Evolutionary conservation across 176 grass and related monocot species (phyloP).

Genomic region (Carex myosuroides): DNA sequence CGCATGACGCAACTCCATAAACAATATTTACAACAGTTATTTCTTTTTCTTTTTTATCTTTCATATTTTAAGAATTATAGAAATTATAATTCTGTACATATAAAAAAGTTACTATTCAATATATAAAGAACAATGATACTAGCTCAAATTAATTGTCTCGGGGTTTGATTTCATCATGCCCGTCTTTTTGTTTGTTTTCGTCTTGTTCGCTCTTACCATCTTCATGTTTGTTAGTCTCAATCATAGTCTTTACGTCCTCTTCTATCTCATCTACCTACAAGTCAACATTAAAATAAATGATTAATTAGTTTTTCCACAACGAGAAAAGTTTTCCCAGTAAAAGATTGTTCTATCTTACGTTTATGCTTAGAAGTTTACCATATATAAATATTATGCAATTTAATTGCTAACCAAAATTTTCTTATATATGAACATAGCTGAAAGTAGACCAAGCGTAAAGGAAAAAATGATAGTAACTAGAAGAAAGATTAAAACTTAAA

Average conservation of each 20-base stretch:
- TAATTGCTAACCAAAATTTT: too few species aligned
- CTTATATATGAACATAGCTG: too few species aligned
- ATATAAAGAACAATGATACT: not conserved
- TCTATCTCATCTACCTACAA: conserved; percentile 42
- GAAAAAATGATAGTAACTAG: not conserved
- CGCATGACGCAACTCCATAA: not conserved
- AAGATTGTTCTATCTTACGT: not conserved
- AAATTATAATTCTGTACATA: not conserved
- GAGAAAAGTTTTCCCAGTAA: not conserved
- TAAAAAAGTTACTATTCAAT: not conserved
- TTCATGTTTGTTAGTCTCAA: conserved; percentile 24
- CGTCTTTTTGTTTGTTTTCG: not conserved
- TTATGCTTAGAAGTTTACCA: not conserved
- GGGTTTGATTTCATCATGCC: not conserved
- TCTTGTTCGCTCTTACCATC: not conserved
- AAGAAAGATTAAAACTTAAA: not conserved
- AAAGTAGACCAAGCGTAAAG: not conserved
- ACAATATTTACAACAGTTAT: not conserved
- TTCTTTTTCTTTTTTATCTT: not conserved
- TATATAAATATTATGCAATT: too few species aligned
- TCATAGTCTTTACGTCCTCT: conserved; percentile 36
- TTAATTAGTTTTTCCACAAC: not conserved
- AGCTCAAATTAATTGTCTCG: not conserved
- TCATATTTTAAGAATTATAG: not conserved
- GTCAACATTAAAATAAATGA: not conserved